phyloP scores from a whole-genome alignment of 164 flowering plant species.

The Santalum album region DNA sequence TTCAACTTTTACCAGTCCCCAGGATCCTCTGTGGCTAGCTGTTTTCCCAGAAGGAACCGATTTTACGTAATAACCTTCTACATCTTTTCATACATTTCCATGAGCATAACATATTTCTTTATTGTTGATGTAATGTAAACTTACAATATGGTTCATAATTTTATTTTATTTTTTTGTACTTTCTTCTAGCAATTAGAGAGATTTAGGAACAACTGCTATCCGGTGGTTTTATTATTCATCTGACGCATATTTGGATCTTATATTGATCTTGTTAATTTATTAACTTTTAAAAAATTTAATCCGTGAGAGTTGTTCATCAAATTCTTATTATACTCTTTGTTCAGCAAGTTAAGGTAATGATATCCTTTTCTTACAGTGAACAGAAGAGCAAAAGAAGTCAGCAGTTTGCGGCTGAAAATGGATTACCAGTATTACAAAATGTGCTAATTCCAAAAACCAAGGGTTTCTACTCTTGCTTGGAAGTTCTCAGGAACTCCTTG shows the following conservation, averaged over 20 bases:
- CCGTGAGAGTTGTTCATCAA: neutral
- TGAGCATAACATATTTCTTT: neutral
- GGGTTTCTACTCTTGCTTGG: slow-evolving; percentile 70
- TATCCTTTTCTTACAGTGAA: slow-evolving; percentile 35
- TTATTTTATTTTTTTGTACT: too few relatives aligned
- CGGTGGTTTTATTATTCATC: too few relatives aligned
- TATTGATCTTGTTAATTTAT: neutral
- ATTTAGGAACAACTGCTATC: too few relatives aligned
- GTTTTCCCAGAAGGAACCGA: slow-evolving; percentile 98
- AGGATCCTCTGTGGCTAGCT: slow-evolving; percentile 86
- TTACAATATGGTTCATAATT: too few relatives aligned
- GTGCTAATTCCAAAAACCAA: slow-evolving; percentile 81
- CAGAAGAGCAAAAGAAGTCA: slow-evolving; percentile 70
- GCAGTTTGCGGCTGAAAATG: slow-evolving; percentile 63
- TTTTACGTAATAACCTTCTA: slow-evolving; percentile 56
- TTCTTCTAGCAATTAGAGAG: too few relatives aligned
- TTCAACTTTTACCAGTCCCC: slow-evolving; percentile 50
- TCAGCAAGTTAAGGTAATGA: neutral
- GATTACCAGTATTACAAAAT: slow-evolving; percentile 61
- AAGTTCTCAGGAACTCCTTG: slow-evolving; percentile 45
- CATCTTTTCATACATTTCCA: neutral
- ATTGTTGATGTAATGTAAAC: too few relatives aligned
- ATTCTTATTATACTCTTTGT: neutral
- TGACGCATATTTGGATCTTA: too few relatives aligned
- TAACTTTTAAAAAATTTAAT: neutral